phyloP scores from a whole-genome alignment of 495 filamentous ascomycete species.

The Hypoxylon perforatum region DNA sequence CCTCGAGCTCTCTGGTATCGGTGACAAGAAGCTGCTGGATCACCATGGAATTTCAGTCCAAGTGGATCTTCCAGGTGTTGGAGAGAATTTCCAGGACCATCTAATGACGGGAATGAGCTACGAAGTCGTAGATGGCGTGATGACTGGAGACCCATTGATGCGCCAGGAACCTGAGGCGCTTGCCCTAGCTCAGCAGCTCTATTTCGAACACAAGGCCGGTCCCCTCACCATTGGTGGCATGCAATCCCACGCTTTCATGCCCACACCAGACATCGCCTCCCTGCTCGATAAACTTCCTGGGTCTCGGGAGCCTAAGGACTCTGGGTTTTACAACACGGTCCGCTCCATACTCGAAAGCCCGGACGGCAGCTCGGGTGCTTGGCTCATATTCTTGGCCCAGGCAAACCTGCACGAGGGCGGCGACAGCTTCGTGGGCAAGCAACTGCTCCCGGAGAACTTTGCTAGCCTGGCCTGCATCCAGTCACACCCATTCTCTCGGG shows the following conservation, averaged over 20 bases:
- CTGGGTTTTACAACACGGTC: conserved; percentile 16
- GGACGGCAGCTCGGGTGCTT: conserved; percentile 10
- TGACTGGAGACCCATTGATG: conserved; percentile 25
- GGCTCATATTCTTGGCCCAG: conserved; percentile 30
- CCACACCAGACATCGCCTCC: conserved; percentile 9
- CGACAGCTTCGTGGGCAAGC: conserved; percentile 17
- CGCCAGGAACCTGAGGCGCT: conserved; percentile 31
- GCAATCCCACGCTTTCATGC: conserved; percentile 34
- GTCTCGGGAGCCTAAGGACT: conserved; percentile 2
- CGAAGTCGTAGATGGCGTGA: conserved; percentile 21
- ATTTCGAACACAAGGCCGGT: conserved; percentile 24
- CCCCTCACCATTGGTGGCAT: conserved; percentile 33
- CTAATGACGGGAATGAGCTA: conserved; percentile 49
- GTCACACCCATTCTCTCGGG: conserved; percentile 65
- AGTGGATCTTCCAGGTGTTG: conserved; percentile 48
- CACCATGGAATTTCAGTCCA: conserved; percentile 39
- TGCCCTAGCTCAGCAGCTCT: conserved; percentile 17
- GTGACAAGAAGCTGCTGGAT: conserved; percentile 41
- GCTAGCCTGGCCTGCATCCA: conserved; percentile 52
- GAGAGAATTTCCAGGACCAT: conserved; percentile 53
- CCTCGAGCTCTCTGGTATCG: conserved; percentile 61
- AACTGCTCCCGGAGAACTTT: conserved; percentile 48
- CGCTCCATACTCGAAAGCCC: conserved; percentile 23
- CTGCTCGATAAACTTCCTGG: conserved; percentile 19
- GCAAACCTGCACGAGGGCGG: conserved; percentile 21